These are phyloP conservation scores for Albifimbria verrucaria DNA, from an alignment of 2,329 filamentous ascomycete genomes.

Conservation along the genomic window DNA sequence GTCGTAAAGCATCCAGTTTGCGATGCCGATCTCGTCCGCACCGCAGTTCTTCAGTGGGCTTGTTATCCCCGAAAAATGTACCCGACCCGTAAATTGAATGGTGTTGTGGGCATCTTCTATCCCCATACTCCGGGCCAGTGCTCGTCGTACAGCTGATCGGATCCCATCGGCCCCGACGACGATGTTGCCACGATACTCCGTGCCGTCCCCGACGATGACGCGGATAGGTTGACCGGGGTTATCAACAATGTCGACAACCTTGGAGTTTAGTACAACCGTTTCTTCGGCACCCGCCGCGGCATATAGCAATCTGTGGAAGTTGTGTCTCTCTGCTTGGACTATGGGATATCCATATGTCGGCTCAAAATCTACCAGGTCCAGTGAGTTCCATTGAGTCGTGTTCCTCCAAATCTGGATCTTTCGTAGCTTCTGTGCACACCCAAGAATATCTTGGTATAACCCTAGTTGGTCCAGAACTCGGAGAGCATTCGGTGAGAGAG, in stretches of 20 bases:
- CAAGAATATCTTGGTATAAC: conserved; percentile 8
- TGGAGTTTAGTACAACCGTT: conserved; percentile 5
- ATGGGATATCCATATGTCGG: conserved; percentile 10
- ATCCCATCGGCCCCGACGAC: conserved; percentile 15
- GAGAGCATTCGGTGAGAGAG: conserved; percentile 13
- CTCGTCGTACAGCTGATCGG: conserved; percentile 10
- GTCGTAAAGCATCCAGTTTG: conserved; percentile 17
- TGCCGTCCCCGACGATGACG: conserved; percentile 8
- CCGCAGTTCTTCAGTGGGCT: conserved; percentile 8
- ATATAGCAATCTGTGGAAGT: conserved; percentile 12
- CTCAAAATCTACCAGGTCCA: conserved; percentile 7
- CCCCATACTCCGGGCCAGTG: conserved; percentile 6
- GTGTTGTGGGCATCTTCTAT: conserved; percentile 8
- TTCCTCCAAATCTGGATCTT: conserved; percentile 13
- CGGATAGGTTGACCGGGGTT: conserved; percentile 6
- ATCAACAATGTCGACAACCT: conserved; percentile 12
- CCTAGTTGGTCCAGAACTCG: conserved; percentile 14
- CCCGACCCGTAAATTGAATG: conserved; percentile 13
- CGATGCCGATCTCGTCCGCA: conserved; percentile 11
- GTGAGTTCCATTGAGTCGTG: conserved; percentile 9
- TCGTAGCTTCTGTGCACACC: conserved; percentile 9
- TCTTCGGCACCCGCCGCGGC: conserved; percentile 9
- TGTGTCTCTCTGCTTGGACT: conserved; percentile 11
- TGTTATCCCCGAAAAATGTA: conserved; percentile 15
- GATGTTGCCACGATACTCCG: conserved; percentile 6